Evolutionary conservation across 352 stramenopile genomes (phyloP).

Genomic region (Globisporangium abappressorium): DNA sequence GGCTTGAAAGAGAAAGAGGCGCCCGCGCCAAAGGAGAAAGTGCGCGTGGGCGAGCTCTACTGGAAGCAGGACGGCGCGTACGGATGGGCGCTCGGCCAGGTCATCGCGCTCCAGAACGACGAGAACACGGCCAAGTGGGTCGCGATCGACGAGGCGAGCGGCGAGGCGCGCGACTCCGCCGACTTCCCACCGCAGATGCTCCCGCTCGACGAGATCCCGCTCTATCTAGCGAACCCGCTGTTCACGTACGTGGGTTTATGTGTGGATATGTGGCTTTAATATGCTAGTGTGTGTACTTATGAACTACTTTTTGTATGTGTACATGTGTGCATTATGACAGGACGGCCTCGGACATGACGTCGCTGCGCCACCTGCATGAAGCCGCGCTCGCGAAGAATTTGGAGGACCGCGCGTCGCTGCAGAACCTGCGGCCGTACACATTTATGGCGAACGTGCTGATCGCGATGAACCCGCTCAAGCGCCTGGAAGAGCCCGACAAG

Average conservation of each 20-base stretch:
- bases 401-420: conserved; percentile 68
- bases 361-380: conserved; percentile 80
- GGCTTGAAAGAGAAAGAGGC: neutral
- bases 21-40: neutral
- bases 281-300: neutral
- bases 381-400: conserved; percentile 86
- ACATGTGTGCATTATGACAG: conserved; percentile 13
- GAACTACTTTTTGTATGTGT: neutral
- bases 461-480: conserved; percentile 78
- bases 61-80: conserved; percentile 69
- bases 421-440: conserved; percentile 80
- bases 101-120: conserved; percentile 43
- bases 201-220: conserved; percentile 36
- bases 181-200: conserved; percentile 34
- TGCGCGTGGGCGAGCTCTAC: conserved; percentile 78
- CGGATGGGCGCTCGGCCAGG: conserved; percentile 68
- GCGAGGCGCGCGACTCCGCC: conserved; percentile 31
- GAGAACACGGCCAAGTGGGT: conserved; percentile 33
- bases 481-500: conserved; percentile 71
- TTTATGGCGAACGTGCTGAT: conserved; percentile 89
- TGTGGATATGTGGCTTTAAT: conserved; percentile 9
- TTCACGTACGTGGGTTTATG: conserved; percentile 32
- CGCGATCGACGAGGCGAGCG: conserved; percentile 61
- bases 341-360: conserved; percentile 82
- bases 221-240: conserved; percentile 74